Base-by-base conservation (phyloP, 2,329 filamentous ascomycete species). In the Nigrograna mackinnonii region DNA sequence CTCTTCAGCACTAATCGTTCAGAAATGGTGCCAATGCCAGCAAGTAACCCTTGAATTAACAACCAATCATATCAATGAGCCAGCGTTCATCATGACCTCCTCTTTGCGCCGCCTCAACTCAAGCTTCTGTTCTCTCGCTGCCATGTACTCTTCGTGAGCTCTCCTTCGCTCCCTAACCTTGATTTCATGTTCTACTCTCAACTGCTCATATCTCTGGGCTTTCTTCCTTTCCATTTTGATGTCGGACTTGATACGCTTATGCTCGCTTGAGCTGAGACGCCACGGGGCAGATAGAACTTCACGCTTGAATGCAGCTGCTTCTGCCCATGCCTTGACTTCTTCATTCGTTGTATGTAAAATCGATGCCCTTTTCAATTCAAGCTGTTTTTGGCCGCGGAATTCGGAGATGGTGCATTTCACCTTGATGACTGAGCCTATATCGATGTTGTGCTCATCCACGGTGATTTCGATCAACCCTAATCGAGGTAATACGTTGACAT, bases 381-480 rank as follows among this genome's bases (percentile, higher is more conserved):
- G 46, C 52, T 85, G 81, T 46, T 75, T 74, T 11, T 60, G 56
- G 4, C 65, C 62, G 4, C 79, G 73, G 53, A 79, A 84, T 9
- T 60, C 66, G 1, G 71, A 71, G 7, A 85, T 68, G 0, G 76
- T 80, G 20, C 81, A 79, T 52, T 85, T 84, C 4, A 77, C 68
- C 44, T 81, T 81, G 2, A 83, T 60, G 5, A 79, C 68, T 0
- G 70, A 70, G 4, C 81, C 81, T 16, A 77, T 64, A 28, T 70
- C 67, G 5, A 78, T 39, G 5, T 22, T 44, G 4, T 52, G 51
- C 7, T 54, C 44, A 39, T 71, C 60, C 3, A 76, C 54, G 2
- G 43, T 44, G 6, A 64, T 47, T 18, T 78, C 70, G 24, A 82
- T 68, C 2, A 67, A 50, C 3, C 73, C 68, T 4, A 70, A 37